Base-by-base conservation (phyloP, 2,329 filamentous ascomycete species). In the Fusarium albidum region DNA sequence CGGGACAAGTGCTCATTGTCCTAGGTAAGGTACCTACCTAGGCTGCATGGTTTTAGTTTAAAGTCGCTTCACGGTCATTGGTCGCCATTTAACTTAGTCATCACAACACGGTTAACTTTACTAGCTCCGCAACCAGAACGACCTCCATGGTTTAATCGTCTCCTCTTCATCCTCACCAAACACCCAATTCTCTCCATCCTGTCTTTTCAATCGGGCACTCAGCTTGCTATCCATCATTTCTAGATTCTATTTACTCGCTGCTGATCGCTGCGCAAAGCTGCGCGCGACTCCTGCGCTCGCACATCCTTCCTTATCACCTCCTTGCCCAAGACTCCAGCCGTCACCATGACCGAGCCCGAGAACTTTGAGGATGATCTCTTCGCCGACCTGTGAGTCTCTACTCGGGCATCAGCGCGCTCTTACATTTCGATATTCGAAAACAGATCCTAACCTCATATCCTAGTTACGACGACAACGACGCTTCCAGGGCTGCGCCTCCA, bases 291-390 rank as follows among this genome's bases (percentile, higher is more conserved):
- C 35, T 29, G 33, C 32, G 50, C 37, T 49, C 38, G 39, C 17
- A 37, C 17, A 14, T n/a, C 25, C 37, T 40, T 37, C 34, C 35
- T 53, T 43, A 35, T 57, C 38, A 48, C 37, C 18, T 45, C 48
- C 33, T 35, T 42, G 52, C 55, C 48, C 45, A 48, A 42, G 43
- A 34, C 28, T 17, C 39, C 37, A 43, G 47, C 52, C 41, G n/a
- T 61, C 55, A 65, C 60, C 67, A 95, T 94, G 91, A 86, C 90
- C 40, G 91, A 95, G 69, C 80, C 83, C 46, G 90, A 93, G 69
- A 90, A 91, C 64, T 87, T 92, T 65, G 92, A 96, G 66, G 93
- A 96, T 70, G 92, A 96, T 82, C 90, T 96, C 76, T 96, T 96
- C 75, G 92, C 92, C 68, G 93, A 96, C 77, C 85, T 96, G 92